These are phyloP conservation scores for Chlorella sp. DNA, from an alignment of 139 green algal genomes.

Conservation along the genomic window DNA sequence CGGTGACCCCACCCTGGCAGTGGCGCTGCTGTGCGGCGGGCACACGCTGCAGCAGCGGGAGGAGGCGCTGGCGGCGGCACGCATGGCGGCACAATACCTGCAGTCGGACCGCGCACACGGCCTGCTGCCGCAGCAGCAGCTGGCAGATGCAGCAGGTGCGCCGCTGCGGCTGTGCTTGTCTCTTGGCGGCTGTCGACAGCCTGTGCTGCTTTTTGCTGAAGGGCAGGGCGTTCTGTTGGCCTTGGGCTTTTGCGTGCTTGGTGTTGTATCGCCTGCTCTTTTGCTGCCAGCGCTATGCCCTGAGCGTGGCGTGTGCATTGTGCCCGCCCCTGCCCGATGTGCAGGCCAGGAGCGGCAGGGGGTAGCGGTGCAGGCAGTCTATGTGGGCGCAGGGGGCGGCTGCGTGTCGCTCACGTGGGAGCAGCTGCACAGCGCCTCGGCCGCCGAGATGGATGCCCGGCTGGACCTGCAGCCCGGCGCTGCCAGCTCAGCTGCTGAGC, in stretches of 20 bases:
- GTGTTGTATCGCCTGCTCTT: no score
- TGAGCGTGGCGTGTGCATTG: background rate
- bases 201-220: no score
- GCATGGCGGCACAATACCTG: conserved; percentile 32
- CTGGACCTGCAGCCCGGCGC: background rate
- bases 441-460: conserved; percentile 24
- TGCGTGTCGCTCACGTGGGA: conserved; percentile 27
- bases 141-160: background rate
- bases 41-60: conserved; percentile 26
- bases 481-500: background rate
- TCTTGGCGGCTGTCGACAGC: background rate
- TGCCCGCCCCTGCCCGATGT: background rate
- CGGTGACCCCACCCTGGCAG: conserved; percentile 30
- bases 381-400: background rate
- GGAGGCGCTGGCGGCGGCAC: conserved; percentile 28
- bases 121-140: conserved; percentile 23
- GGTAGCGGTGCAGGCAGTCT: conserved; percentile 24
- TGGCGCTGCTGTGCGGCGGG: conserved; percentile 40
- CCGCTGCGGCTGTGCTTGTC: background rate
- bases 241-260: no score
- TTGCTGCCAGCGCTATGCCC: background rate
- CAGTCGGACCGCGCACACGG: conserved; percentile 40
- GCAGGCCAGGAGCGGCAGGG: conserved; percentile 3
- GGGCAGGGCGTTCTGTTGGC: no score
- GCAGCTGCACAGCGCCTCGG: conserved; percentile 17